Evolutionary conservation across 192 early-diverging fungal species (phyloP), one percentile per base, ranked within the genome.

Genomic region (Backusella parvicylindrica): DNA sequence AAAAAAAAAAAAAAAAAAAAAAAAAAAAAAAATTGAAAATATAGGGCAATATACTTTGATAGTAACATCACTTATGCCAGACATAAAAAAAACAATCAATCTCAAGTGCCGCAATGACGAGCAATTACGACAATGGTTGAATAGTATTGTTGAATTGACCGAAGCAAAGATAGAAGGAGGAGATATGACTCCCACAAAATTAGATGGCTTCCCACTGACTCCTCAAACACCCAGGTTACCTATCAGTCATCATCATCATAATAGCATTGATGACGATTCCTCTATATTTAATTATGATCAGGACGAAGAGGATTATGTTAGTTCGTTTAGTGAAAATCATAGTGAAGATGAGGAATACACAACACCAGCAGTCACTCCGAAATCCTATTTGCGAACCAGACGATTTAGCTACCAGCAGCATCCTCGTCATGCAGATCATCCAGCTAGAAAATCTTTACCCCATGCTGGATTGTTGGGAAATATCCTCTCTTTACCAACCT

Each of bases 71-170:
- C 53, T 60, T 28, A 60, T 60, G 21, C 23, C 53, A 28, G 53
- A 60, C 4, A 28, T n/a, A 60, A 60, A 60, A 60, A 92, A 96
- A 68, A 87, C 93, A 66, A 96, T 99, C 85, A 90, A 88, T 63
- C 81, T 99, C 15, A 92, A 92, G 66, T 96, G 95, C 81, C 84
- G 95, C 16, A 94, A 96, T 73, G 89, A 91, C 72, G 98, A 99
- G 74, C 97, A 98, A 79, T 89, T 97, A 26, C 88, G 87, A 72
- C 87, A 91, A 75, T 99, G 98, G 98, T 89, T 47, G 8, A 47
- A 2, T 26, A 28, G 6, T 31, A 70, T 70, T 43, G 15, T 41
- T 26, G 40, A 70, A 31, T 40, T 70, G 26, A 70, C 26, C 0
- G 68, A 70, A 26, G 8, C 66, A 21, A 37, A 38, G 21, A 70